Evolutionary conservation across 805 yeast species (phyloP).

Genomic region (Yamadazyma paraphyllophila): DNA sequence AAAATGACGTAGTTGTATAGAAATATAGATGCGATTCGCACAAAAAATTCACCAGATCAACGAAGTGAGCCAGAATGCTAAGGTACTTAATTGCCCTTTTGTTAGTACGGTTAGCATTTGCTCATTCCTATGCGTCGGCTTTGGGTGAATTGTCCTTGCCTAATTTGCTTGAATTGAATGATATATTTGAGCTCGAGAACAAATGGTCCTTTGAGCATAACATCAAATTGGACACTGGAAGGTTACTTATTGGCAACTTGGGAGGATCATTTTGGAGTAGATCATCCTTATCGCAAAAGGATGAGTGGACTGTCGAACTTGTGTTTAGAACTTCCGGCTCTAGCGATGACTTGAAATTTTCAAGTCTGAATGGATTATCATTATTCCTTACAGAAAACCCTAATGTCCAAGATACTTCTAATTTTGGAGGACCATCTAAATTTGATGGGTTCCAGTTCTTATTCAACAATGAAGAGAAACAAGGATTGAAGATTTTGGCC

Average conservation of each 20-base stretch:
- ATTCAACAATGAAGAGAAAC: slow-evolving; percentile 49
- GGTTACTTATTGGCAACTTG: slow-evolving; percentile 19
- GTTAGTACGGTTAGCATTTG: background rate
- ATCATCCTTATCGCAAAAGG: slow-evolving; percentile 12
- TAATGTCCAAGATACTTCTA: slow-evolving; percentile 15
- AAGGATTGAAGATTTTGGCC: slow-evolving; percentile 55
- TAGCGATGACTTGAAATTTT: slow-evolving; percentile 23
- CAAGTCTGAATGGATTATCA: slow-evolving; percentile 52
- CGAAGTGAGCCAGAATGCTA: background rate
- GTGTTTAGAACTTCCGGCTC: slow-evolving; percentile 62
- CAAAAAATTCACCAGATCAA: slow-evolving; percentile 1
- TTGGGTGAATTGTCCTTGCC: slow-evolving; percentile 28
- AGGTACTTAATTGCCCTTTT: slow-evolving; percentile 7
- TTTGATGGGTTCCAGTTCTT: slow-evolving; percentile 66
- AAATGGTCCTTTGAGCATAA: slow-evolving; percentile 48
- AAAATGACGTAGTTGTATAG: background rate
- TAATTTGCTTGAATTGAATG: slow-evolving; percentile 26
- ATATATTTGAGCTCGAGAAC: slow-evolving; percentile 21
- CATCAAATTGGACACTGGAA: slow-evolving; percentile 86
- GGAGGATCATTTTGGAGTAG: slow-evolving; percentile 25
- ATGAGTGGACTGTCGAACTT: slow-evolving; percentile 57
- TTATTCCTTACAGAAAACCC: slow-evolving; percentile 40
- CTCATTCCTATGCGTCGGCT: background rate
- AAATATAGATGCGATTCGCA: background rate
- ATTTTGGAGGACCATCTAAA: slow-evolving; percentile 51